A percentile compares a stretch with the other conserved stretches of the same genome.
phyloP scores from a whole-genome alignment of 495 filamentous ascomycete species.

The Sabuloglossum arenarium region DNA sequence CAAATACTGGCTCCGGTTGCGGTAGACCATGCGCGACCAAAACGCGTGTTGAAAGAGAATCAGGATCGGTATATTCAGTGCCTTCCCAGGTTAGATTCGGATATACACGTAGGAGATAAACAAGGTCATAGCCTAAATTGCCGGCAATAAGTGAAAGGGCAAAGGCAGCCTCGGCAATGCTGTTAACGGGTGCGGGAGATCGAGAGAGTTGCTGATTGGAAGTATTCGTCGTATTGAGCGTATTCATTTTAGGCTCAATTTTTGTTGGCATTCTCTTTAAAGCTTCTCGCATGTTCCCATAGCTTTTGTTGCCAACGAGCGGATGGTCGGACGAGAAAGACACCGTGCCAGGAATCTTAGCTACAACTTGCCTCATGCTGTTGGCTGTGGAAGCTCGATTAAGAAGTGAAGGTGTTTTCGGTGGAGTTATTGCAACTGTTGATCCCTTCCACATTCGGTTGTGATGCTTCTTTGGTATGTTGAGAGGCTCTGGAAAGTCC shows the following conservation, averaged over 20 bases:
- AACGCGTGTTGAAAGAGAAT: conserved; percentile 13
- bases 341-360: neutral
- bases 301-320: neutral
- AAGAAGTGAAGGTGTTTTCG: neutral
- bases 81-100: conserved; percentile 9
- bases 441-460: neutral
- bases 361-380: neutral
- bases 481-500: neutral
- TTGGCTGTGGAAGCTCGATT: neutral
- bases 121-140: conserved; percentile 15
- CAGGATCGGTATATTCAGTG: neutral
- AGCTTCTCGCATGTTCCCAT: neutral
- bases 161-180: conserved; percentile 11
- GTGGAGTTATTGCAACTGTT: neutral
- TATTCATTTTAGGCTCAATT: neutral
- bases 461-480: neutral
- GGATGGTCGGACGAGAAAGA: neutral
- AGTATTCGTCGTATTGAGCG: neutral
- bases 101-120: conserved; percentile 15
- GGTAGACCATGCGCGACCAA: conserved; percentile 17
- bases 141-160: conserved; percentile 18
- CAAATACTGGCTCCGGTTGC: conserved; percentile 14
- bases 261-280: neutral
- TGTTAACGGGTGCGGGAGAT: neutral
- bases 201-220: neutral